These are phyloP conservation scores for Physcia stellaris DNA, from an alignment of 495 filamentous ascomycete species.

Conservation along the genomic window DNA sequence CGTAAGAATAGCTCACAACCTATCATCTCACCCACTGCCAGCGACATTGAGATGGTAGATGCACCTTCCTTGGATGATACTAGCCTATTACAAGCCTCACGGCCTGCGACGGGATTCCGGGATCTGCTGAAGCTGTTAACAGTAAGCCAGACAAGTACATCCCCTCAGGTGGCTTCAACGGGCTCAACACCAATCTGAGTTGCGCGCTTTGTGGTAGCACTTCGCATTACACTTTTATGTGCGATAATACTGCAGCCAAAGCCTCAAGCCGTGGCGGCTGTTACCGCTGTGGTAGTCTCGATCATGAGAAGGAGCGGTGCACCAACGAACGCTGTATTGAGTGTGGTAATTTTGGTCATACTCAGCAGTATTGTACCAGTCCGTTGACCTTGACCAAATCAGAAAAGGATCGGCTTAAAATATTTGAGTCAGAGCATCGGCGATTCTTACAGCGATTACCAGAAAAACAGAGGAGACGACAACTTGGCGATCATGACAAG, in stretches of 20 bases:
- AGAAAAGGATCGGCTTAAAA: constrained; percentile 20
- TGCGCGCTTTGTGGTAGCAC: constrained; percentile 37
- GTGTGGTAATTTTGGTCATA: constrained; percentile 36
- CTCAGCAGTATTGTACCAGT: constrained; percentile 19
- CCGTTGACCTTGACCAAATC: constrained; percentile 22
- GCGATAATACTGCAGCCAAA: constrained; percentile 32
- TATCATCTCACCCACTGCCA: constrained; percentile 16
- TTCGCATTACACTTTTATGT: constrained; percentile 32
- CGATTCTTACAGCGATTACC: constrained; percentile 19
- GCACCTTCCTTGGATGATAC: constrained; percentile 7
- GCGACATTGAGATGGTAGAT: constrained; percentile 36
- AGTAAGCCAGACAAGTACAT: constrained; percentile 17
- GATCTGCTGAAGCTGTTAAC: constrained; percentile 12
- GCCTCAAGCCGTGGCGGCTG: constrained; percentile 26
- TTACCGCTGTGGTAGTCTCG: constrained; percentile 27
- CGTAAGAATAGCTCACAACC: background rate
- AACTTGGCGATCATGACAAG: constrained; percentile 32
- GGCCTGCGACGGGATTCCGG: constrained; percentile 9
- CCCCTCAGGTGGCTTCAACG: constrained; percentile 32
- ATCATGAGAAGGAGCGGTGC: constrained; percentile 28
- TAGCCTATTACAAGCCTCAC: constrained; percentile 5
- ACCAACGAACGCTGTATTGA: constrained; percentile 28
- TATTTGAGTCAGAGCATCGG: constrained; percentile 23
- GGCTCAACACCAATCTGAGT: constrained; percentile 27
- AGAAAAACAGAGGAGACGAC: constrained; percentile 28